Base-by-base conservation (phyloP, 1,284 basidiomycete genomes). In the Entoloma clypeatum region DNA sequence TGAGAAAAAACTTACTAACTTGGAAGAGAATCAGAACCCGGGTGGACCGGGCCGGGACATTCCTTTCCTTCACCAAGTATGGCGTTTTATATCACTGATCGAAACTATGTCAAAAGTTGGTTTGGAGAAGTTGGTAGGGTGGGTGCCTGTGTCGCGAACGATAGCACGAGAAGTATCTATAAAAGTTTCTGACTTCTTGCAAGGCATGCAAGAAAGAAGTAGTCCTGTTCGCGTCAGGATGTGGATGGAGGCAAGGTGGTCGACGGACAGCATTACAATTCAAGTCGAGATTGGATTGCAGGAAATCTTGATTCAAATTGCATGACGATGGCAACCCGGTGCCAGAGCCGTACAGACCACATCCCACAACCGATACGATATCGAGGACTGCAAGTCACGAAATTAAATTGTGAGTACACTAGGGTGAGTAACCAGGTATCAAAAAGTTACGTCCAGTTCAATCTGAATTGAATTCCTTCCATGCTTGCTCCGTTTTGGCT, bases 51-150 rank as follows among this genome's bases (percentile, higher is more conserved):
- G n/a, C n/a, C n/a, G n/a, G n/a, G n/a, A n/a, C n/a, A n/a, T n/a
- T n/a, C n/a, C n/a, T n/a, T n/a, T n/a, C n/a, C n/a, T n/a, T n/a
- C n/a, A n/a, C n/a, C n/a, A n/a, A n/a, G 76, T 45, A 70, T 83
- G n/a, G 80, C 80, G 2, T 83, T 84, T 58, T 82, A 82, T 52
- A 74, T 83, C 51, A 81, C 79, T 4, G 79, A 79, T 53, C 67
- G 77, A 31, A 76, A 77, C 44, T 88, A 86, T 48, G 84, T 86
- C 24, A 84, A 88, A 55, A 73, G 86, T 7, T 81, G 81, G 3
- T 79, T 77, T 41, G 84, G 86, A 59, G 86, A 86, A 60, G 79
- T 81, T 55, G 79, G 78, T 58, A 71, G 81, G 37, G 78, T 86
- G 2, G 82, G 81, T 7, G 66, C 79, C n/a, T 79, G 77, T 42